Evolutionary conservation across 1,284 basidiomycete species (phyloP).

Genomic region (Rhizoctonia solani): DNA sequence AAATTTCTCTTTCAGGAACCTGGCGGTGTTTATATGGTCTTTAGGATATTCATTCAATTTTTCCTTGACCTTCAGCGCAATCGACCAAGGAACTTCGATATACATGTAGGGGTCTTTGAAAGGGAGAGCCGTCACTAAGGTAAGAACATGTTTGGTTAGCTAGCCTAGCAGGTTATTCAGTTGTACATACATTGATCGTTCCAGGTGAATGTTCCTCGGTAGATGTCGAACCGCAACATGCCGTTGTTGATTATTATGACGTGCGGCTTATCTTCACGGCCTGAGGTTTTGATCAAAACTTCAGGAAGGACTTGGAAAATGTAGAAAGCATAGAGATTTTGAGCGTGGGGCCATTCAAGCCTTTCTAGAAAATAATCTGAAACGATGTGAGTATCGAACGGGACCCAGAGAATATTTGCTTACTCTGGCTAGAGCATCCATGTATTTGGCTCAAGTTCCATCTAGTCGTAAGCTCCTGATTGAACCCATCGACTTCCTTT

Average conservation of each 20-base stretch:
- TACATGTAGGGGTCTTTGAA: slow-evolving; percentile 24
- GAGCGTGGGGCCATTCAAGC: slow-evolving; percentile 4
- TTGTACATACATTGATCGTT: slow-evolving; percentile 28
- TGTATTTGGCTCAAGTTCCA: slow-evolving; percentile 18
- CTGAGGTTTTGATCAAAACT: slow-evolving; percentile 7
- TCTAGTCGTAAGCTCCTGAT: background rate
- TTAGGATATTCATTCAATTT: slow-evolving; percentile 19
- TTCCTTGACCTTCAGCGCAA: slow-evolving; percentile 11
- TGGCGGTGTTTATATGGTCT: slow-evolving; percentile 9
- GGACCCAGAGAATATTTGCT: background rate
- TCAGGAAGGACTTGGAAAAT: slow-evolving; percentile 21
- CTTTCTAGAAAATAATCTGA: slow-evolving; percentile 17
- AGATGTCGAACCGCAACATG: slow-evolving; percentile 30
- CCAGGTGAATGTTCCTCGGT: slow-evolving; percentile 26
- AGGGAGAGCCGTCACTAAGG: slow-evolving; percentile 13
- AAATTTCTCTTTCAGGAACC: slow-evolving; percentile 2
- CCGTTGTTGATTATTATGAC: slow-evolving; percentile 22
- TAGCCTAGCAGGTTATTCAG: background rate
- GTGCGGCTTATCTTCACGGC: background rate
- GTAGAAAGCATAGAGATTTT: slow-evolving; percentile 21
- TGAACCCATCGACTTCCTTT: slow-evolving; percentile 11
- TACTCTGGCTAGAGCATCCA: slow-evolving; percentile 13
- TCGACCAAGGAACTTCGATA: slow-evolving; percentile 24
- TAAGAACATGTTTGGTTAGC: background rate
- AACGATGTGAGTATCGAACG: background rate